Base-by-base conservation (phyloP, 805 yeast genomes). In the Tetrapisispora fleetii region DNA sequence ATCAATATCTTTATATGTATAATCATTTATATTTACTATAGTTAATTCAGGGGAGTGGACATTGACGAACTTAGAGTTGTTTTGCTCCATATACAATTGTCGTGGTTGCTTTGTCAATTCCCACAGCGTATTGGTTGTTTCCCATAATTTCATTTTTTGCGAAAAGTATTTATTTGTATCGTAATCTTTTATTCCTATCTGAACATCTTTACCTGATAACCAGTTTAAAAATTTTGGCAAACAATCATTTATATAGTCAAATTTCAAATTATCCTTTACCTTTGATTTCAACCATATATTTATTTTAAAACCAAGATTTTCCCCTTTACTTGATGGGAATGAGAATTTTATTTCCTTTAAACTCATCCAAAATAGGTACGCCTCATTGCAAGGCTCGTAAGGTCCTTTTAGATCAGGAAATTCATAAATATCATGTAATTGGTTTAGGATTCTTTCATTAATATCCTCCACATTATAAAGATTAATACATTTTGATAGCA, bases 381-480 rank as follows among this genome's bases (percentile, higher is more conserved):
- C 67, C 43, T 73, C 77, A 40, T 73, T 65, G 43, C 73, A 68
- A 1, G 81, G 46, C 1, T 52, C 22, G 1, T 64, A 57, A 2
- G 93, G 91, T 0, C 91, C 91, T 59, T 75, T 77, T 0, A 80
- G 66, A 41, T 78, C 83, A 0, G 85, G 66, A 6, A 76, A 58
- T 36, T 80, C 83, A 43, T 76, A 64, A 1, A 79, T 46, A 28
- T 74, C 75, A 39, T 74, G 75, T 32, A 80, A 60, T 51, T 76
- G 77, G 40, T 70, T 75, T 4, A 67, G 48, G 9, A 79, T 54
- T 0, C 76, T 60, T 9, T 60, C 59, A 47, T 80, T 84, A 4
- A 55, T 22, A 3, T 50, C 45, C 3, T 52, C 46, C 13, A 22
- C 30, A 1, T 51, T 43, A 5, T 67, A 48, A 14, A 57, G 63